Percentiles rank a stretch among this genome's conserved stretches.
Conservation (phyloP, 2,329 filamentous ascomycete genomes). For the Stagonosporopsis vannaccii region DNA sequence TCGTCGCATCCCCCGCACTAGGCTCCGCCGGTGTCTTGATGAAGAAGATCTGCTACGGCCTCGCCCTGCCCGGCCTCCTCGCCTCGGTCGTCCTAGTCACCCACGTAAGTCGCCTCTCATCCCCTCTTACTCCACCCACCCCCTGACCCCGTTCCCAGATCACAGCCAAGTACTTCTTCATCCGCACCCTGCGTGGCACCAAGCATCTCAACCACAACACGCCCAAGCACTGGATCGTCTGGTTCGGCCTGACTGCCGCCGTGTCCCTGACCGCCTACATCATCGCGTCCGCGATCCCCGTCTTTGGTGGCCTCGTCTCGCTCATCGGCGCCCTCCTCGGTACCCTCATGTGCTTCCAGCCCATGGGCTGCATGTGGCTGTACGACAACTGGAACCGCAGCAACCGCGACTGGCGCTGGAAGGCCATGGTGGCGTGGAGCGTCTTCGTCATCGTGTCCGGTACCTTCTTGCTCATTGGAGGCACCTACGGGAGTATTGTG, state of each 20-base stretch:
- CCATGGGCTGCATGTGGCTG: constrained; percentile 25
- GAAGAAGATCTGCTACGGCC: constrained; percentile 68
- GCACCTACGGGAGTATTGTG: constrained; percentile 18
- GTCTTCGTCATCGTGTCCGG: constrained; percentile 20
- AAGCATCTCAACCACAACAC: constrained; percentile 62
- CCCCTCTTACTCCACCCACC: too few species aligned
- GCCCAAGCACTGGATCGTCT: constrained; percentile 59
- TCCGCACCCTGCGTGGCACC: constrained; percentile 61
- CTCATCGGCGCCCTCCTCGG: constrained; percentile 21
- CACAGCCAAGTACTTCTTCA: constrained; percentile 64
- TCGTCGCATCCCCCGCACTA: constrained; percentile 68
- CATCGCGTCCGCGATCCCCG: constrained; percentile 19
- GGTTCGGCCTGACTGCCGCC: constrained; percentile 58
- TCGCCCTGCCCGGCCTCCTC: constrained; percentile 47
- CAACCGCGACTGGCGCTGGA: constrained; percentile 16
- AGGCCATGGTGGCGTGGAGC: constrained; percentile 19
- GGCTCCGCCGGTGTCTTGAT: constrained; percentile 66
- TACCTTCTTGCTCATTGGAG: constrained; percentile 18
- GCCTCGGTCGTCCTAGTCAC: constrained; percentile 16
- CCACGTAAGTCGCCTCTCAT: constrained; percentile 10
- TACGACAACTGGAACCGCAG: constrained; percentile 21
- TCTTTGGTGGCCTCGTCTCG: constrained; percentile 21
- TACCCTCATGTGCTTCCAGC: constrained; percentile 25
- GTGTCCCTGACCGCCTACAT: constrained; percentile 20
- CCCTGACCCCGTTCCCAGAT: constrained; percentile 47